Evolutionary conservation across 176 grass and related monocot genomes (phyloP).

Genomic region (Typha latifolia): DNA sequence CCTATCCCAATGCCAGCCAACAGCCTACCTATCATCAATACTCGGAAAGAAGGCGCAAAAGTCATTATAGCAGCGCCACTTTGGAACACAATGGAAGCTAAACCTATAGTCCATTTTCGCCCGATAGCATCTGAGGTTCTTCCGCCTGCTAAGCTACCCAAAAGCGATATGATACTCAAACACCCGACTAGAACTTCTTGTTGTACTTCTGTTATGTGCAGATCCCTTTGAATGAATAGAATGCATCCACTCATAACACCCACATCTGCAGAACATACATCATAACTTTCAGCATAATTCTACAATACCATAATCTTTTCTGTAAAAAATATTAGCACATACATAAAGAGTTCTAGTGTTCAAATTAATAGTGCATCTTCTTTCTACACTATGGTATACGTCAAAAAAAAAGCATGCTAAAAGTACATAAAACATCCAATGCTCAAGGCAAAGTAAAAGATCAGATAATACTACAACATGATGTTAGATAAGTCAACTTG

Average conservation of each 20-base stretch:
- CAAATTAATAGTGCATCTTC: neutral
- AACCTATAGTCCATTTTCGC: slow-evolving; percentile 68
- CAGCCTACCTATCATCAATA: slow-evolving; percentile 59
- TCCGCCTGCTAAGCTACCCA: slow-evolving; percentile 71
- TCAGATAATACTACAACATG: no score
- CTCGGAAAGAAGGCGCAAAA: slow-evolving; percentile 52
- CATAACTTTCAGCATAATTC: neutral
- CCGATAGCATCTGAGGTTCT: slow-evolving; percentile 58
- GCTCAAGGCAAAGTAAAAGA: no score
- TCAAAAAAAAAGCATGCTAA: no score
- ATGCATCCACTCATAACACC: slow-evolving; percentile 95
- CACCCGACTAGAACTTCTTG: slow-evolving; percentile 79
- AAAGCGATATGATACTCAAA: slow-evolving; percentile 75
- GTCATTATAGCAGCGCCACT: slow-evolving; percentile 56
- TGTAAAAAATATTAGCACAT: no score
- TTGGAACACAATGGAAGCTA: slow-evolving; percentile 67
- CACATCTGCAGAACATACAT: slow-evolving; percentile 33
- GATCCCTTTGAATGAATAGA: slow-evolving; percentile 73
- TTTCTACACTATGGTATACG: neutral
- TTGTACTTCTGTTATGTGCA: slow-evolving; percentile 79
- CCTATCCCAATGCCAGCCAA: slow-evolving; percentile 75
- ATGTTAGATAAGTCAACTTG: no score
- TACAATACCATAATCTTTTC: neutral
- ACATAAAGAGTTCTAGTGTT: neutral
- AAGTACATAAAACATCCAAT: no score